Base-by-base conservation (phyloP, 768 basidiomycete species). In the Lanmaoa pseudosensibilis region DNA sequence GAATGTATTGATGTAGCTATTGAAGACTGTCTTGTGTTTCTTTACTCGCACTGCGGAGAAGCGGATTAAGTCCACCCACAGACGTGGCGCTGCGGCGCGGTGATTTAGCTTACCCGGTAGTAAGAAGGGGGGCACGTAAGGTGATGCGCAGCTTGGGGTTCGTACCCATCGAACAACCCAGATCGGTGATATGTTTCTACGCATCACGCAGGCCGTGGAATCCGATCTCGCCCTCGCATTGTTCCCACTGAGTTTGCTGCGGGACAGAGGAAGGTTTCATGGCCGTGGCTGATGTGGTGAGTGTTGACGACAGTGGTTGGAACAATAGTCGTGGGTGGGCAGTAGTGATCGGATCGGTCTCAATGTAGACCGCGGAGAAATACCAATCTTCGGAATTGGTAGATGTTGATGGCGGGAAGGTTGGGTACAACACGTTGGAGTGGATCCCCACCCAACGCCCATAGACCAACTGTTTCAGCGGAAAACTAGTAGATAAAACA, bases 21-120 rank as follows among this genome's bases (percentile, higher is more conserved):
- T 30, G 27, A 52, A 52, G 39, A 19, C 47, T 39, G 30, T 54
- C 47, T 52, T 38, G 53, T 65, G 41, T 52, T 54, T 61, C 16
- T 57, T 62, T 53, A 52, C 41, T 54, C 43, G 43, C 44, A 16
- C 46, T 59, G 55, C 59, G 49, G 56, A 41, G 45, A 56, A 64
- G 40, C 30, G 40, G 33, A 32, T 32, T 39, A 32, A 25, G 37
- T 51, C 52, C 52, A 37, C 41, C 19, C 46, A 47, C 37, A 33
- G 37, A 15, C n/a, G 27, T 23, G n/a, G 13, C 41, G 33, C 27
- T 30, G 43, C 39, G 33, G 53, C 38, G 41, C 52, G 27, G 11
- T 52, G 19, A 15, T 33, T 16, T 19, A 30, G n/a, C 49, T 30
- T 30, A 30, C 27, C 15, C 19, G 2, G 27, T 37, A 25, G 36